Evolutionary conservation across 768 basidiomycete genomes (phyloP).

Genomic region (Mycena vitilis): DNA sequence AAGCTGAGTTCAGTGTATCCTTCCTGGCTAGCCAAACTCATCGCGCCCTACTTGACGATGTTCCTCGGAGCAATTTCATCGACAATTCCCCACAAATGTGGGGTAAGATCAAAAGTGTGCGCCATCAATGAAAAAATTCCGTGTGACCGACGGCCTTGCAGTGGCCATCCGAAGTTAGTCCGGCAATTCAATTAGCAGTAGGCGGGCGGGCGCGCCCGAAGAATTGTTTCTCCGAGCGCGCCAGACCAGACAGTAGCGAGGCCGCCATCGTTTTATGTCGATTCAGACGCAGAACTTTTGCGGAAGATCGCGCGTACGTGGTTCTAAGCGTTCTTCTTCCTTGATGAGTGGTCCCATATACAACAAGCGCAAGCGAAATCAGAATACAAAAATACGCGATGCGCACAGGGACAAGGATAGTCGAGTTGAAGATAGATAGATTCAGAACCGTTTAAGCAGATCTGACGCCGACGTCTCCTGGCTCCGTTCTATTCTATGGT

Average conservation of each 20-base stretch:
- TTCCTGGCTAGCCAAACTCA: background rate
- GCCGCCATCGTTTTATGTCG: no score
- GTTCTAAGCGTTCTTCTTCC: background rate
- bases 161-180: slow-evolving; percentile 27
- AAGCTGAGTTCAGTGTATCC: background rate
- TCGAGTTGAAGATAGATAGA: background rate
- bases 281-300: background rate
- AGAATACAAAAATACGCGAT: background rate
- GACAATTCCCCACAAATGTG: slow-evolving; percentile 23
- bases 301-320: background rate
- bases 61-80: slow-evolving; percentile 11
- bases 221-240: slow-evolving; percentile 26
- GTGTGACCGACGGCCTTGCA: slow-evolving; percentile 1
- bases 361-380: background rate
- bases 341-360: background rate
- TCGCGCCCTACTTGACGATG: background rate
- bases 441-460: slow-evolving; percentile 51
- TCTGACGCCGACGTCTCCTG: slow-evolving; percentile 53
- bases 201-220: background rate
- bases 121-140: background rate
- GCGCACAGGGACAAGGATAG: background rate
- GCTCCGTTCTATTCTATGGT: slow-evolving; percentile 31
- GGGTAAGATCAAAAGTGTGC: slow-evolving; percentile 19
- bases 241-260: no score
- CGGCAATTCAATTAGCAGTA: slow-evolving; percentile 1